A percentile compares a stretch with the other conserved stretches of the same genome.
Evolutionary conservation across 805 yeast genomes (phyloP).

Genomic region (Ogataea philodendri): DNA sequence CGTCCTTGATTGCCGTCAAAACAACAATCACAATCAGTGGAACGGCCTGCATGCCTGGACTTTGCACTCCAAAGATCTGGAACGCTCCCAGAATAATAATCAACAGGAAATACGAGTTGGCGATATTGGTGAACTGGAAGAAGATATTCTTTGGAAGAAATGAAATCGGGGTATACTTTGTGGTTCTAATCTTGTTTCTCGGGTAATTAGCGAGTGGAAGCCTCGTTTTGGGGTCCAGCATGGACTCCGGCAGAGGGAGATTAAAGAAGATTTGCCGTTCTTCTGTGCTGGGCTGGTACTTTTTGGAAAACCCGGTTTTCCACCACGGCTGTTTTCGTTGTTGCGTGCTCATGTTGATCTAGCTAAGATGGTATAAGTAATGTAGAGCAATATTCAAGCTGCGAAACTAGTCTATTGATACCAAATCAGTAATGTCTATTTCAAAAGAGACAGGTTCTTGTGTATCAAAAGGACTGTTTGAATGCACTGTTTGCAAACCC

Average conservation of each 20-base stretch:
- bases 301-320: slow-evolving; percentile 4
- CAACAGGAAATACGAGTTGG: slow-evolving; percentile 56
- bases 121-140: slow-evolving; percentile 57
- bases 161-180: slow-evolving; percentile 58
- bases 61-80: slow-evolving; percentile 68
- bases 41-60: slow-evolving; percentile 73
- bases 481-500: too few relatives aligned
- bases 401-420: too few relatives aligned
- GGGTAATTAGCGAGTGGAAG: slow-evolving; percentile 41
- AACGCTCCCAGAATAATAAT: slow-evolving; percentile 58
- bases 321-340: slow-evolving; percentile 6
- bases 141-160: slow-evolving; percentile 56
- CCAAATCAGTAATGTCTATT: too few relatives aligned
- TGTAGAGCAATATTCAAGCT: too few relatives aligned
- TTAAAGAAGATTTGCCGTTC: slow-evolving; percentile 55
- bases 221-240: slow-evolving; percentile 55
- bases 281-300: slow-evolving; percentile 3
- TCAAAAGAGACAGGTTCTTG: too few relatives aligned
- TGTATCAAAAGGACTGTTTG: too few relatives aligned
- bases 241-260: slow-evolving; percentile 55
- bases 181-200: slow-evolving; percentile 59
- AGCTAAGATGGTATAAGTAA: too few relatives aligned
- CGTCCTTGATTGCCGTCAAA: slow-evolving; percentile 74
- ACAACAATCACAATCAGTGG: slow-evolving; percentile 78
- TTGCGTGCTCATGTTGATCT: neutral